Evolutionary conservation across 495 filamentous ascomycete genomes (phyloP), one percentile per base, ranked within the genome.

Genomic region (Hyaloscypha variabilis): DNA sequence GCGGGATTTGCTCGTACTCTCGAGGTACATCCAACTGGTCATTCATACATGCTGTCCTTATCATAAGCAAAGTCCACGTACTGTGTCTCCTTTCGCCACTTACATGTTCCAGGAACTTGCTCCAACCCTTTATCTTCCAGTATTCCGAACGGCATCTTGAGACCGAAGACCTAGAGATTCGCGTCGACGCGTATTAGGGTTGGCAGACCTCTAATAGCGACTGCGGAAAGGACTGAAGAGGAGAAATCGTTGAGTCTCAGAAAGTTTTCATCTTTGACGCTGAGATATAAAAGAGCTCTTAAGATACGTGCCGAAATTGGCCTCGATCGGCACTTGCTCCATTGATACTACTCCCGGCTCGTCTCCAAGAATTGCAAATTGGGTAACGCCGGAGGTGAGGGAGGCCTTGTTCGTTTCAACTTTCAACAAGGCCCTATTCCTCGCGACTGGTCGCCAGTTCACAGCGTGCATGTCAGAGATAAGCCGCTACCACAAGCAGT

Each of bases 31-130:
- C 80, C 34, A 68, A 71, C 52, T 80, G 75, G 65, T 83, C 80
- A 60, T 72, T 72, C 62, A 83, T 74, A 66, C 79, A 76, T 58
- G 79, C 80, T 81, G 53, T 65, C 13, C 64, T 58, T 58, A 46
- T 24, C 58, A 23, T 71, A 19, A 60, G 25, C 30, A 8, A 11
- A 28, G 14, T 28, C 6, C 10, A 51, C 24, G 46, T 55, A 24
- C 24, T 11, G 19, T 1, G 14, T 46, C 11, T 4, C 25, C 34
- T 51, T 28, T 52, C 29, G 14, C 52, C 24, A 73, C 77, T 58
- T 77, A 83, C 73, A 79, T 36, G 81, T 85, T 52, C 82, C 82
- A 24, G 82, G 82, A 26, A 84, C 82, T 70, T 75, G 71, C 57
- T 75, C 75, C 69, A 75, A 68, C 63, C 77, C 70, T 55, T 74